Evolutionary conservation across 805 yeast genomes (phyloP).

Genomic region (Wickerhamiella vanderwaltii): DNA sequence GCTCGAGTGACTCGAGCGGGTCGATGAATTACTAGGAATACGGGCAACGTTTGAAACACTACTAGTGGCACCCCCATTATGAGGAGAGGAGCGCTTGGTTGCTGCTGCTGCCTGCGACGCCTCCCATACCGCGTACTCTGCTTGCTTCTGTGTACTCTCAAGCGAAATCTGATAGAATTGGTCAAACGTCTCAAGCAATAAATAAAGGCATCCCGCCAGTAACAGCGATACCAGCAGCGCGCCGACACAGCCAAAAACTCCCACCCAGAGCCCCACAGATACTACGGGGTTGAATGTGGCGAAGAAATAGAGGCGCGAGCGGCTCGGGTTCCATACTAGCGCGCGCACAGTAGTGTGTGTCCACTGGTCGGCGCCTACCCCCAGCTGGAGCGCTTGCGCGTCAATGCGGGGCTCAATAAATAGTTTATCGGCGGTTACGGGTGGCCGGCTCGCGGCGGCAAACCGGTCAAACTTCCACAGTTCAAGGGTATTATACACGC

Average conservation of each 20-base stretch:
- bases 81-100: too few relatives aligned
- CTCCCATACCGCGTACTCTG: conserved; percentile 9
- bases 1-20: too few relatives aligned
- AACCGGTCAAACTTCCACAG: conserved; percentile 4
- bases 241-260: background rate
- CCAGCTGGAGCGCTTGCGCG: too few relatives aligned
- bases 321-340: conserved; percentile 5
- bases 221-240: background rate
- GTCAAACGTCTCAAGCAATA: background rate
- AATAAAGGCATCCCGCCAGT: background rate
- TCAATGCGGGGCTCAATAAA: conserved; percentile 1
- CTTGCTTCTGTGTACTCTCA: conserved; percentile 7
- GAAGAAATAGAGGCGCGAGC: background rate
- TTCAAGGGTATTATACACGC: conserved; percentile 6
- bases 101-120: too few relatives aligned
- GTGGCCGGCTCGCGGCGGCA: too few relatives aligned
- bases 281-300: conserved; percentile 5
- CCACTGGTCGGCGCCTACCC: conserved; percentile 9
- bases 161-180: background rate
- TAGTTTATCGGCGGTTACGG: background rate
- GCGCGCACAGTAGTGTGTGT: background rate
- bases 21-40: too few relatives aligned
- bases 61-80: too few relatives aligned
- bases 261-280: background rate
- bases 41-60: too few relatives aligned